Base-by-base conservation (phyloP, 2,329 filamentous ascomycete genomes). In the Alternaria atra region DNA sequence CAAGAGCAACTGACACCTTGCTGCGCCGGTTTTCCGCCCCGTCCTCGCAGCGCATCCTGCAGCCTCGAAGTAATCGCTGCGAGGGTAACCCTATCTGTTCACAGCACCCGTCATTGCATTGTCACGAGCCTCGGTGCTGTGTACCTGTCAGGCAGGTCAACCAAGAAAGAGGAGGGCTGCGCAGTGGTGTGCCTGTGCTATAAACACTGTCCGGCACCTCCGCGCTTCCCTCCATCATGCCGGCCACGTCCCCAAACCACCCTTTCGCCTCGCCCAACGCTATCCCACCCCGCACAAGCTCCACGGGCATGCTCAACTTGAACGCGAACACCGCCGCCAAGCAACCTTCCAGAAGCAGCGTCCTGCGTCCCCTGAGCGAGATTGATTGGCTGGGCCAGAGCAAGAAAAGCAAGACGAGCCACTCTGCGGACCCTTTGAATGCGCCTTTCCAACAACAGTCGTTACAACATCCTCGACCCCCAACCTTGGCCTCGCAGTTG, bases 261-360 rank as follows among this genome's bases (percentile, higher is more conserved):
- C 75, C 75, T 42, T 77, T 75, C 60, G 70, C 73, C 20, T 78
- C 75, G 25, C 77, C 77, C 35, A 80, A 80, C 70, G 77, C 76
- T 23, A 80, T 80, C 17, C 78, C 78, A 13, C 77, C 78, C 52
- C 76, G 78, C 63, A 79, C 77, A 13, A 76, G 72, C 66, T 79
- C 76, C 25, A 72, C 74, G 53, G 76, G 76, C 57, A 73, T 79
- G 55, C 55, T 66, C 40, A 72, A 74, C 65, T 64, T 64, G 50
- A 72, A 77, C 65, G 53, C 62, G 25, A 73, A 72, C 60, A 68
- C 63, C 6, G 39, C 39, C 60, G 58, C 68, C 61, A 73, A 64
- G 44, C 68, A 71, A 32, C 70, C 58, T 5, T 48, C 58, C 32
- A 37, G 70, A 50, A 63, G 66, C 42, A 73, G 70, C 29, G 76